Conservation (phyloP, 2,329 filamentous ascomycete genomes). For the Talaromyces sp. region DNA sequence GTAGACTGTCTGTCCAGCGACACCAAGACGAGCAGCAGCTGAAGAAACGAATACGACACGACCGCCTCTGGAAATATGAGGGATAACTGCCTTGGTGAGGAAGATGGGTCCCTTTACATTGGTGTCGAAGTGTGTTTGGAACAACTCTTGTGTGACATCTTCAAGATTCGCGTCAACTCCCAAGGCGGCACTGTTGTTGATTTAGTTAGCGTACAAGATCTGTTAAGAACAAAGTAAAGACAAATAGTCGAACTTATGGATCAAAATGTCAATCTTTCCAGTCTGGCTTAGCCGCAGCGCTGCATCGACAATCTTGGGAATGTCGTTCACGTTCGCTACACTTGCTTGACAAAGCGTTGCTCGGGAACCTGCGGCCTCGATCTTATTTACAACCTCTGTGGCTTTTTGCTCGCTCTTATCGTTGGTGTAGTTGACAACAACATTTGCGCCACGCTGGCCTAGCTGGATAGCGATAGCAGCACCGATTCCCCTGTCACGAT, state of each 20-base stretch:
- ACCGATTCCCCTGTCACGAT: slow-evolving; percentile 56
- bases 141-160: slow-evolving; percentile 1
- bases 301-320: slow-evolving; percentile 11
- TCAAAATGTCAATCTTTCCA: slow-evolving; percentile 16
- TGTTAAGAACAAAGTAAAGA: not conserved
- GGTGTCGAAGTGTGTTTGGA: slow-evolving; percentile 14
- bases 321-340: slow-evolving; percentile 12
- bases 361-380: slow-evolving; percentile 9
- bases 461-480: slow-evolving; percentile 64
- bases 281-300: slow-evolving; percentile 12
- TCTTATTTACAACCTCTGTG: not conserved
- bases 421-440: slow-evolving; percentile 59
- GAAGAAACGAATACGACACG: slow-evolving; percentile 55
- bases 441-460: slow-evolving; percentile 60
- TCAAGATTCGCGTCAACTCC: not conserved
- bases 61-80: slow-evolving; percentile 30
- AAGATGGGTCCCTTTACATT: slow-evolving; percentile 25
- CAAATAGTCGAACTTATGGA: slow-evolving; percentile 15
- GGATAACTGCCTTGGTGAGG: slow-evolving; percentile 27
- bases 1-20: slow-evolving; percentile 54
- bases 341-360: slow-evolving; percentile 13
- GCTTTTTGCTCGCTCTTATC: slow-evolving; percentile 1
- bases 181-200: not conserved
- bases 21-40: slow-evolving; percentile 51
- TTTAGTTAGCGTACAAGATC: not conserved